Base-by-base conservation (phyloP, 768 basidiomycete genomes). In the Boletus patriciae region DNA sequence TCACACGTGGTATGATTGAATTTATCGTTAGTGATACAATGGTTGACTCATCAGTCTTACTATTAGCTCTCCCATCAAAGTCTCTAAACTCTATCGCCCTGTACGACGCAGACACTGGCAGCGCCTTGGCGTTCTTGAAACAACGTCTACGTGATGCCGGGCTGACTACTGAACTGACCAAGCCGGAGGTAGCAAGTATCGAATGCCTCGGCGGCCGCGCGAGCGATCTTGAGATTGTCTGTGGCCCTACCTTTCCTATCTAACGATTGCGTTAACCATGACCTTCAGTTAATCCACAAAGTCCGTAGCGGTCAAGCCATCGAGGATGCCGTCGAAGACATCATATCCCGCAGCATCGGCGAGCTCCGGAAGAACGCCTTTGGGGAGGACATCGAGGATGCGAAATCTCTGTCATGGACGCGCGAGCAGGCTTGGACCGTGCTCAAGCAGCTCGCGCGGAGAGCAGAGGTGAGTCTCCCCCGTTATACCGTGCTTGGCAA, bases 331-430 rank as follows among this genome's bases (percentile, higher is more conserved):
- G 90, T 97, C 6, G 91, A 95, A 65, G 95, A 98, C 66, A 92
- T 98, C 63, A 83, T 97, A 57, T 73, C 74, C 21, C 82, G 91
- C 16, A 87, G 87, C 34, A 84, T 94, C 11, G 80, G 84, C 34
- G 94, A 97, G 69, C 75, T 98, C 48, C 78, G 90, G 46, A 98
- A 98, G 79, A 88, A 83, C 46, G 91, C 91, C 0, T 99, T 98
- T 67, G 96, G 94, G 0, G 94, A 97, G 61, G 95, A 97, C 66
- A 72, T 78, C 2, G 93, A 96, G 52, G 95, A 97, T 65, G 88
- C 89, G 3, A 94, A 93, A 72, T 77, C 67, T 45, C 72, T 96
- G 38, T 77, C 84, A 0, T 99, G 97, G 97, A 80, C 86, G 6
- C 78, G 87, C 45, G 88, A 92, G 58, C 94, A 98, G 67, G 94